Evolutionary conservation across 768 basidiomycete species (phyloP).

Genomic region (Suillus plorans): DNA sequence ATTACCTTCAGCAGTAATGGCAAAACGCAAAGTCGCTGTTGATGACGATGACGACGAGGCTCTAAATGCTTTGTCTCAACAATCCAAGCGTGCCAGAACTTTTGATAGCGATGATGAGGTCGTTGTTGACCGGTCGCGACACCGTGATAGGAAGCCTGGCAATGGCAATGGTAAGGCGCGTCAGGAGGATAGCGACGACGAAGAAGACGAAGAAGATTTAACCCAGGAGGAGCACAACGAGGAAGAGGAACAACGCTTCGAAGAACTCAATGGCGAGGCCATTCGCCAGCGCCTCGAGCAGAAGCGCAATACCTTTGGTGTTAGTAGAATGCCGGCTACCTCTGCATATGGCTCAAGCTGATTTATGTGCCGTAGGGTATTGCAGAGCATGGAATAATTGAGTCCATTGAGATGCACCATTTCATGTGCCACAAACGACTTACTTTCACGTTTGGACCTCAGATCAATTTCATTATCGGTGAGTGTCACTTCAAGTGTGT

Average conservation of each 20-base stretch:
- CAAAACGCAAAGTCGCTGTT: slow-evolving; percentile 48
- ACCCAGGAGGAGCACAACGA: slow-evolving; percentile 41
- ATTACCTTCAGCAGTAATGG: slow-evolving; percentile 37
- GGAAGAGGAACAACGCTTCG: slow-evolving; percentile 65
- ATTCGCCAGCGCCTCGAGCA: slow-evolving; percentile 55
- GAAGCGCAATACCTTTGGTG: slow-evolving; percentile 39
- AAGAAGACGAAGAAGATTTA: slow-evolving; percentile 33
- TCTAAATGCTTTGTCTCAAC: slow-evolving; percentile 29
- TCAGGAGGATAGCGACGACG: slow-evolving; percentile 30
- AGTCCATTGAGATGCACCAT: slow-evolving; percentile 81
- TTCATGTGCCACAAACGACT: slow-evolving; percentile 96
- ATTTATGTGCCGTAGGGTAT: slow-evolving; percentile 49
- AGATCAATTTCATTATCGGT: slow-evolving; percentile 98
- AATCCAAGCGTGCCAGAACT: slow-evolving; percentile 45
- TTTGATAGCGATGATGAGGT: slow-evolving; percentile 37
- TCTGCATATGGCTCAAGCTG: slow-evolving; percentile 1
- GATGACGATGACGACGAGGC: slow-evolving; percentile 48
- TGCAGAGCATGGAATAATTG: slow-evolving; percentile 87
- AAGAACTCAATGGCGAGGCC: slow-evolving; percentile 55
- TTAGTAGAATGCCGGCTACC: slow-evolving; percentile 44
- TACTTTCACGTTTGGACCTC: slow-evolving; percentile 82
- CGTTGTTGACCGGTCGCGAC: slow-evolving; percentile 14
- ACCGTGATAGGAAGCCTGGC: slow-evolving; percentile 30
- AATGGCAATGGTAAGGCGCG: slow-evolving; percentile 33
- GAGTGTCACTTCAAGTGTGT: slow-evolving; percentile 18